Evolutionary conservation across 2,329 filamentous ascomycete genomes (phyloP).

Genomic region (Neurospora sp.): DNA sequence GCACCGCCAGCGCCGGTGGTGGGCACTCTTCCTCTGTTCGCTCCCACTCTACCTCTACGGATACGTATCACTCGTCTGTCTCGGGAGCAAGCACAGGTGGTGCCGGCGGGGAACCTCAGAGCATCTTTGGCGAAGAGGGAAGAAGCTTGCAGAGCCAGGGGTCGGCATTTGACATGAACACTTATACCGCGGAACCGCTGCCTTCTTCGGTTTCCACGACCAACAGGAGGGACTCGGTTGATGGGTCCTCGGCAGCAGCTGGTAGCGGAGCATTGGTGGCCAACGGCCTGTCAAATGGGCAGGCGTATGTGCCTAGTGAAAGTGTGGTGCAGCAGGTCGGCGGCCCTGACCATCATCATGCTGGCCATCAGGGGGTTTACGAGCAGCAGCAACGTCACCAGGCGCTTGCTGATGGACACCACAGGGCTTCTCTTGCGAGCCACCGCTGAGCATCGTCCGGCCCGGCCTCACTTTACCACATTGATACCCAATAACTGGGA

Average conservation of each 20-base stretch:
- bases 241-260: conserved; percentile 12
- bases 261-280: conserved; percentile 4
- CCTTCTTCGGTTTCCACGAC: conserved; percentile 1
- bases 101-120: conserved; percentile 8
- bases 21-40: conserved; percentile 5
- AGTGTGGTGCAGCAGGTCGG: background rate
- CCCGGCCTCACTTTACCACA: background rate
- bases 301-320: conserved; percentile 23
- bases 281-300: conserved; percentile 22
- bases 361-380: background rate
- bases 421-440: background rate
- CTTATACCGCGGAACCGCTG: conserved; percentile 18
- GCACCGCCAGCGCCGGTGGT: conserved; percentile 4
- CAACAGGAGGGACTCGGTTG: conserved; percentile 15
- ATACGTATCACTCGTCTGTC: conserved; percentile 7
- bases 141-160: conserved; percentile 19
- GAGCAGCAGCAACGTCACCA: background rate
- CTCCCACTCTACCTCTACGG: conserved; percentile 7
- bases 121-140: conserved; percentile 19
- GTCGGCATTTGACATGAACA: conserved; percentile 16
- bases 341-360: background rate
- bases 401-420: background rate
- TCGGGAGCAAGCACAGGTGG: conserved; percentile 1
- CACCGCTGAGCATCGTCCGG: background rate
- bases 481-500: background rate